phyloP scores from a whole-genome alignment of 2,329 filamentous ascomycete species.

The Periconia sp. region DNA sequence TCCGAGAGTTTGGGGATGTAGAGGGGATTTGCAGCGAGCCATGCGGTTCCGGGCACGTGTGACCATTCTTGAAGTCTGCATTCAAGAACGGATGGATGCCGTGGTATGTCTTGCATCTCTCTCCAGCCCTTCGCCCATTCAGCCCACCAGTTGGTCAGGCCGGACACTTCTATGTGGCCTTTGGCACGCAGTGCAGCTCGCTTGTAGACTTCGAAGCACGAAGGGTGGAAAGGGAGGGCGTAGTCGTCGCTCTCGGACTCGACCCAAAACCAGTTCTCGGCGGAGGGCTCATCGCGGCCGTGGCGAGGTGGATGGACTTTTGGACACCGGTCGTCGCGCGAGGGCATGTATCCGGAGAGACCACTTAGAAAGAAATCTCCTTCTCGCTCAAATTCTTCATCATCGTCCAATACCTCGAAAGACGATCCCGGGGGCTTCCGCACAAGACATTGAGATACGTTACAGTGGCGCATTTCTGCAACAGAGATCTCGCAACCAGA shows the following conservation, averaged over 20 bases:
- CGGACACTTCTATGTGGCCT: constrained; percentile 3
- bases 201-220: constrained; percentile 10
- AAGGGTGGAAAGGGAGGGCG: constrained; percentile 9
- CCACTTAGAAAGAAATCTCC: constrained; percentile 9
- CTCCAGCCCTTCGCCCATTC: no score
- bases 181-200: neutral
- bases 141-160: constrained; percentile 5
- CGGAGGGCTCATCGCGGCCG: neutral
- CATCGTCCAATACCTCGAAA: constrained; percentile 5
- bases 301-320: constrained; percentile 5
- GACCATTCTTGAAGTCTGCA: constrained; percentile 7
- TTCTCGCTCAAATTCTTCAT: constrained; percentile 9
- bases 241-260: neutral
- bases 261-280: neutral
- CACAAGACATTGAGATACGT: constrained; percentile 10
- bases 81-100: neutral
- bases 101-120: neutral
- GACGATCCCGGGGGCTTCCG: constrained; percentile 1
- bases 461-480: constrained; percentile 12
- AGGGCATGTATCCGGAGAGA: constrained; percentile 9
- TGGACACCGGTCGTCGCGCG: constrained; percentile 1
- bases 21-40: constrained; percentile 25
- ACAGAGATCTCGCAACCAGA: constrained; percentile 10
- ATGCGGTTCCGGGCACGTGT: constrained; percentile 15
- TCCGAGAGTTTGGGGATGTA: constrained; percentile 18